Base-by-base conservation (phyloP, 2,329 filamentous ascomycete genomes). In the Coniella vitis region DNA sequence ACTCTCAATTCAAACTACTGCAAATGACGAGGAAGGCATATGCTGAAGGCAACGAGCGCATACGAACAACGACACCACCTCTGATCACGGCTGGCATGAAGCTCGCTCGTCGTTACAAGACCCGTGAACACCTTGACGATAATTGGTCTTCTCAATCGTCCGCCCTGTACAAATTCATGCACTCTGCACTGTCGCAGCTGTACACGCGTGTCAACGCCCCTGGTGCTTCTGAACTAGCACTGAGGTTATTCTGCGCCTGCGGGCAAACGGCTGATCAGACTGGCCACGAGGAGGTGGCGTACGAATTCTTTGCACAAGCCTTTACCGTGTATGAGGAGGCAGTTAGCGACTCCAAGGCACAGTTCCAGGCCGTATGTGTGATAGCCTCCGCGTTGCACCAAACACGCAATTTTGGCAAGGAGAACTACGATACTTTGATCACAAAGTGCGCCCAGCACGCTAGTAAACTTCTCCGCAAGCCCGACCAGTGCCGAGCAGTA, bases 291-390 rank as follows among this genome's bases (percentile, higher is more conserved):
- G 93, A 98, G 69, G 89, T 95, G 37, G 87, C 90, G 10, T 98
- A 98, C 65, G 93, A 98, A 63, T 98, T 94, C 71, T 97, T 96
- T 59, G 93, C 93, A 0, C 93, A 98, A 66, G 91, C 93, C 0
- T 98, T 98, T 60, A 97, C 91, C 0, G 89, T 97, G 8, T 98
- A 98, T 63, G 93, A 98, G 64, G 93, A 98, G 66, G 86, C 89
- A 0, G 87, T 98, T 55, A 93, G 89, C 54, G 94, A 98, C 65
- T 95, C 90, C 14, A 85, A 94, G 65, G 91, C 90, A 13, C 93
- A 98, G 65, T 98, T 97, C 73, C 93, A 98, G 69, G 91, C 93
- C 1, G 93, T 98, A 1, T 96, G 90, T 58, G 85, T 96, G 35
- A 90, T 98, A 60, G 89, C 91, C 2, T 88, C 86, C 49, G 89